Evolutionary conservation across 495 filamentous ascomycete species (phyloP).

Genomic region (Talaromyces thailandensis): DNA sequence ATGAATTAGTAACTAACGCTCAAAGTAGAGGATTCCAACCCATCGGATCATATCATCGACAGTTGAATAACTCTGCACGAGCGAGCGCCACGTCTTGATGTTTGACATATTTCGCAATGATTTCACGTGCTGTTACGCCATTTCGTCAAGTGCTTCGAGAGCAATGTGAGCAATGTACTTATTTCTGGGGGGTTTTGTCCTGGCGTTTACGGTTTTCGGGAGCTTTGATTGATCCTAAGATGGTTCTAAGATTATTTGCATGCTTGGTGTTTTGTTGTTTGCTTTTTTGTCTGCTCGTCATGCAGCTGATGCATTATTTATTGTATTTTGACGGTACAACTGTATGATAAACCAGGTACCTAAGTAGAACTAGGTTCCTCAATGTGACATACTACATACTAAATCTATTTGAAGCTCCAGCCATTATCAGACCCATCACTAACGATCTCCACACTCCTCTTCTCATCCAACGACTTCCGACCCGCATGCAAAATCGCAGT

Average conservation of each 20-base stretch:
- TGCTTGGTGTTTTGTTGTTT: constrained; percentile 1
- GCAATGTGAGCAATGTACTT: neutral
- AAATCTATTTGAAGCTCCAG: constrained; percentile 59
- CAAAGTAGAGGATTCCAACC: constrained; percentile 56
- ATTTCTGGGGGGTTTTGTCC: neutral
- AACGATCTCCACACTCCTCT: constrained; percentile 64
- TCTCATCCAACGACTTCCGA: constrained; percentile 71
- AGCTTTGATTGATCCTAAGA: neutral
- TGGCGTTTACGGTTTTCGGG: neutral
- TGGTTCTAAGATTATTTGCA: neutral
- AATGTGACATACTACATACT: neutral
- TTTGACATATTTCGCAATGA: neutral
- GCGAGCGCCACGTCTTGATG: constrained; percentile 18
- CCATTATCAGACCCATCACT: constrained; percentile 38
- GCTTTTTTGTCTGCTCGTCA: neutral
- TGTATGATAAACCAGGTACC: constrained; percentile 1
- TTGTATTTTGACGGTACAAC: neutral
- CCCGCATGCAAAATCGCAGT: constrained; percentile 88
- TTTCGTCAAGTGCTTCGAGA: neutral
- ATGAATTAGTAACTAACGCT: constrained; percentile 15
- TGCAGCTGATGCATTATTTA: neutral
- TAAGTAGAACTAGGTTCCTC: neutral
- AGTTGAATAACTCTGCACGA: constrained; percentile 36
- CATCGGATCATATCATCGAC: constrained; percentile 58
- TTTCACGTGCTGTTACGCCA: neutral